Evolutionary conservation across 345 rosid genomes (phyloP).

Genomic region (Arabis hirsuta): DNA sequence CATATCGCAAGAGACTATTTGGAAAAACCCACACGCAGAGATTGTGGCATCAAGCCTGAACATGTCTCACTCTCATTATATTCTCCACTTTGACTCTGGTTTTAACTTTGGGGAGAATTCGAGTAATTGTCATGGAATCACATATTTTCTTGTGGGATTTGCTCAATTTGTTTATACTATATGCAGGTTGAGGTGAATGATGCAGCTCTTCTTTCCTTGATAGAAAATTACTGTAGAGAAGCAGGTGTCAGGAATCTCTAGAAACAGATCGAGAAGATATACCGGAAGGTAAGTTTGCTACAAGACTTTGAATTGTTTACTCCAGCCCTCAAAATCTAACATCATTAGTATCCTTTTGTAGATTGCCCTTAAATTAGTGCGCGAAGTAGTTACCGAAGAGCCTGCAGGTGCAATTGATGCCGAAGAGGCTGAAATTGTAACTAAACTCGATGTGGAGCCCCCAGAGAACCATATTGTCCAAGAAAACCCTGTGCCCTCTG

Average conservation of each 20-base stretch:
- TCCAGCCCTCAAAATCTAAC: neutral
- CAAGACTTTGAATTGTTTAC: neutral
- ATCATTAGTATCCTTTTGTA: slow-evolving; percentile 39
- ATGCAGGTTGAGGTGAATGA: slow-evolving; percentile 90
- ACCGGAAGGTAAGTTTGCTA: slow-evolving; percentile 72
- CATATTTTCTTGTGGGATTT: slow-evolving; percentile 3
- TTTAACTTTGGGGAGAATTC: neutral
- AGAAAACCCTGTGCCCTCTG: slow-evolving; percentile 20
- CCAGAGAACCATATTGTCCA: slow-evolving; percentile 35
- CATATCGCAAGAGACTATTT: slow-evolving; percentile 97
- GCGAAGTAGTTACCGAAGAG: slow-evolving; percentile 55
- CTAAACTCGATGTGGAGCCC: slow-evolving; percentile 41
- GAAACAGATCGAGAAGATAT: slow-evolving; percentile 98
- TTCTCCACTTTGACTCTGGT: slow-evolving; percentile 3
- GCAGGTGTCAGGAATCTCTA: slow-evolving; percentile 99
- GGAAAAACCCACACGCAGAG: slow-evolving; percentile 84
- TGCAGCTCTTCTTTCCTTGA: slow-evolving; percentile 82
- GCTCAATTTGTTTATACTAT: slow-evolving; percentile 23
- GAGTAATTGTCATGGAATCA: slow-evolving; percentile 2
- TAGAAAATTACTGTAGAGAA: slow-evolving; percentile 97
- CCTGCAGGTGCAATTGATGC: slow-evolving; percentile 48
- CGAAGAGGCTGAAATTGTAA: slow-evolving; percentile 44
- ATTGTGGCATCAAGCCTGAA: slow-evolving; percentile 92
- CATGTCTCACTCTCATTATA: slow-evolving; percentile 57
- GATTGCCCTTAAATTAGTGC: slow-evolving; percentile 95